A percentile compares a stretch with the other conserved stretches of the same genome.
These are phyloP conservation scores for Bipolaris gigantea DNA, from an alignment of 2,329 filamentous ascomycete genomes.

Conservation along the genomic window DNA sequence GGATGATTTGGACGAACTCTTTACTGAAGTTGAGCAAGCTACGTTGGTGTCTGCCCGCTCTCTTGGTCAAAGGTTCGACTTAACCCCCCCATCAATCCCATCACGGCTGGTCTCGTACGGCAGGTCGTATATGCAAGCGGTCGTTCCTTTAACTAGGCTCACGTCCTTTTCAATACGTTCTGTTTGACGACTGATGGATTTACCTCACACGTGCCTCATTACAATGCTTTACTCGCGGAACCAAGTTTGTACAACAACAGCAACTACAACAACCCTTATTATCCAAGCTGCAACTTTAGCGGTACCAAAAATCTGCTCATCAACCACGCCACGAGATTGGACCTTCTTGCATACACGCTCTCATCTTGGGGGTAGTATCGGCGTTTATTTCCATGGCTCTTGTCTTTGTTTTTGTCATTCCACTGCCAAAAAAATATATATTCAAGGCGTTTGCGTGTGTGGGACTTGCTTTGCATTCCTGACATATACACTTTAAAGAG, in stretches of 20 bases:
- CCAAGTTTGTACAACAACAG: constrained; percentile 9
- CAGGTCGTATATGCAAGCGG: constrained; percentile 10
- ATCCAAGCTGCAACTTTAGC: constrained; percentile 1
- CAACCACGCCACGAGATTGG: constrained; percentile 4
- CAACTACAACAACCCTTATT: neutral
- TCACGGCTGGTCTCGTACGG: constrained; percentile 20
- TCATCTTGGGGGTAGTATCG: neutral
- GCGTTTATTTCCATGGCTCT: neutral
- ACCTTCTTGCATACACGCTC: constrained; percentile 6
- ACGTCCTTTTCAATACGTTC: constrained; percentile 24
- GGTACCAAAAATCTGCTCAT: constrained; percentile 13
- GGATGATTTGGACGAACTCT: constrained; percentile 24
- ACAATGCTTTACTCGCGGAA: neutral
- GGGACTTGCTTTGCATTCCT: neutral
- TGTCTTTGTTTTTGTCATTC: neutral
- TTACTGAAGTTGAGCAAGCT: constrained; percentile 24
- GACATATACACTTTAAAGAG: neutral
- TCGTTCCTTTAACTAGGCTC: constrained; percentile 46
- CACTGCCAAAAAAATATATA: constrained; percentile 1
- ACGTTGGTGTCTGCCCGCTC: neutral
- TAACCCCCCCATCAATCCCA: neutral
- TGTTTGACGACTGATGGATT: constrained; percentile 7
- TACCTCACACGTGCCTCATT: neutral
- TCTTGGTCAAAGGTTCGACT: constrained; percentile 25
- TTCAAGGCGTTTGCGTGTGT: constrained; percentile 1